phyloP scores from a whole-genome alignment of 768 basidiomycete species.

The Amanita brunnescens region DNA sequence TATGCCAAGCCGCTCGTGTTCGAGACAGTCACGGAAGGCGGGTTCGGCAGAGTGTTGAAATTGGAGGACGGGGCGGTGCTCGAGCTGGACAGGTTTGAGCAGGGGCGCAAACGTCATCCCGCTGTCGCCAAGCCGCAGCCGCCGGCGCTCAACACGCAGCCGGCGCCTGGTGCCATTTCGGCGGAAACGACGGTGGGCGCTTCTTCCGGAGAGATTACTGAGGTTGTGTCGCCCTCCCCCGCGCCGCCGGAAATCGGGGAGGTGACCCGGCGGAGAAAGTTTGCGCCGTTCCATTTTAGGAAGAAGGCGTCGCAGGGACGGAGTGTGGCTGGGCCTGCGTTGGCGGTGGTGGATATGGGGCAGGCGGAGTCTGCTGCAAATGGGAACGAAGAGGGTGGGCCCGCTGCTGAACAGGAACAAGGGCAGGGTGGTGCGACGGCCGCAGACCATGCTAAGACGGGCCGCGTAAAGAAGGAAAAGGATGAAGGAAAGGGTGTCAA shows the following conservation, averaged over 20 bases:
- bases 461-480: constrained; percentile 30
- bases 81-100: constrained; percentile 72
- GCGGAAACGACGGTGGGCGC: constrained; percentile 3
- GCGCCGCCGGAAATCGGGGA: neutral
- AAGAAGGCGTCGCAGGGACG: constrained; percentile 38
- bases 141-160: too few relatives aligned
- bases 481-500: constrained; percentile 62
- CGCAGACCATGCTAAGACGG: constrained; percentile 9
- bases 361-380: neutral
- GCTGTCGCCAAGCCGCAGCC: too few relatives aligned
- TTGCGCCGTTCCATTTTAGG: constrained; percentile 61
- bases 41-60: constrained; percentile 67
- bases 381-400: neutral
- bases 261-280: constrained; percentile 37
- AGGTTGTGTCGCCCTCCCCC: neutral
- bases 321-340: constrained; percentile 64
- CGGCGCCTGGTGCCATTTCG: neutral
- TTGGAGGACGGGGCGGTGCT: constrained; percentile 73
- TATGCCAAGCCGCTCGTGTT: constrained; percentile 49
- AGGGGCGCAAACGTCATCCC: constrained; percentile 14
- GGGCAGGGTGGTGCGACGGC: constrained; percentile 15
- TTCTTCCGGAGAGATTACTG: neutral
- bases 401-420: constrained; percentile 28
- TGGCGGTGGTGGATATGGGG: constrained; percentile 58
- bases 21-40: constrained; percentile 65